Conservation (phyloP, 768 basidiomycete species). For the Rhodotorula taiwanensis region DNA sequence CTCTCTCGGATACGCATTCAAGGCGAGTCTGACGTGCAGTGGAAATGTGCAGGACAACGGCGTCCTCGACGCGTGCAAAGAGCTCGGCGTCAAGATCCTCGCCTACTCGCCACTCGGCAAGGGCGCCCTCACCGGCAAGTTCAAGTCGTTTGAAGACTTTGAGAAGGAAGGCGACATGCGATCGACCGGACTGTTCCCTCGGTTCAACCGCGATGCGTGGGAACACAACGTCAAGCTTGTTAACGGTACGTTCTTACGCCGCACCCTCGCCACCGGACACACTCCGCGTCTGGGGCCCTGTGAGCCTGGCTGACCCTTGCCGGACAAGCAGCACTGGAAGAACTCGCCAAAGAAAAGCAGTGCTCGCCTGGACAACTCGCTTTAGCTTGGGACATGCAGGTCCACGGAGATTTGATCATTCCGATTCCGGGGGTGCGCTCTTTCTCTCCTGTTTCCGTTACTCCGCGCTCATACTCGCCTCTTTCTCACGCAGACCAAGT, state of each 20-base stretch:
- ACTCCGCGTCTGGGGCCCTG: too few relatives aligned
- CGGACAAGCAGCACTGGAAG: slow-evolving; percentile 28
- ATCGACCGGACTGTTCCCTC: slow-evolving; percentile 38
- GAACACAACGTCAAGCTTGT: slow-evolving; percentile 15
- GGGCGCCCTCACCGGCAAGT: slow-evolving; percentile 36
- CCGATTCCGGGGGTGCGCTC: slow-evolving; percentile 40
- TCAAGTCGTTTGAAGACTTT: slow-evolving; percentile 44
- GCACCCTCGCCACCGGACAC: too few relatives aligned
- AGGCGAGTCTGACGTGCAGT: neutral
- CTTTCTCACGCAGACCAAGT: slow-evolving; percentile 34
- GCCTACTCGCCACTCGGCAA: slow-evolving; percentile 44
- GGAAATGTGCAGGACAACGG: slow-evolving; percentile 28
- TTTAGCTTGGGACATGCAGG: slow-evolving; percentile 46
- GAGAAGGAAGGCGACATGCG: slow-evolving; percentile 46
- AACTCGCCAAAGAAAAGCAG: slow-evolving; percentile 45
- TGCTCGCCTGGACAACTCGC: slow-evolving; percentile 46
- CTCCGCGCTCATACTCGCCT: neutral
- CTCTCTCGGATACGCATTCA: too few relatives aligned
- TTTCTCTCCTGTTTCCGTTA: neutral
- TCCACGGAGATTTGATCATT: slow-evolving; percentile 40
- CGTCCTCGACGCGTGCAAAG: slow-evolving; percentile 45
- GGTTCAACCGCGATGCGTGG: slow-evolving; percentile 50
- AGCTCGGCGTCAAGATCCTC: slow-evolving; percentile 45
- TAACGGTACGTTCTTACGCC: neutral
- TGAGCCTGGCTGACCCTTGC: neutral